phyloP scores from a whole-genome alignment of 495 filamentous ascomycete species.

The Penicillium soppii region DNA sequence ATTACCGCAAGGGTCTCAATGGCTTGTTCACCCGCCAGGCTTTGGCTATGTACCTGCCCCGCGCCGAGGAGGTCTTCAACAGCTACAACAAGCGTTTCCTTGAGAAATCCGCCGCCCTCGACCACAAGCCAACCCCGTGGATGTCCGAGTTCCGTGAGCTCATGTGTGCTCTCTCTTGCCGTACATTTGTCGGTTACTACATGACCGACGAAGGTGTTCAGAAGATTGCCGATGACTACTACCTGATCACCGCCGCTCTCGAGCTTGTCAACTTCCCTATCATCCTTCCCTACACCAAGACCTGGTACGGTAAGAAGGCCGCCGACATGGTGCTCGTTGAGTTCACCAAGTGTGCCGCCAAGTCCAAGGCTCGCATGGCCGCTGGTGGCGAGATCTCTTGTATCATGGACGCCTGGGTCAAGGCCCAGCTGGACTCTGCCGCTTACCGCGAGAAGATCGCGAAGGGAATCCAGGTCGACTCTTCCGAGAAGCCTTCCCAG shows the following conservation, averaged over 20 bases:
- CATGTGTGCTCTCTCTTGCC: slow-evolving; percentile 91
- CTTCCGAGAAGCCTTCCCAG: slow-evolving; percentile 74
- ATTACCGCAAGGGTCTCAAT: slow-evolving; percentile 96
- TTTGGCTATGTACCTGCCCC: slow-evolving; percentile 83
- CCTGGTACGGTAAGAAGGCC: slow-evolving; percentile 97
- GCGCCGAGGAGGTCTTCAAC: slow-evolving; percentile 89
- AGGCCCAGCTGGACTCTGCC: slow-evolving; percentile 78
- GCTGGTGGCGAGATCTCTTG: slow-evolving; percentile 84
- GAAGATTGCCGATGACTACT: slow-evolving; percentile 97
- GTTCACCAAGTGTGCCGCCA: slow-evolving; percentile 88
- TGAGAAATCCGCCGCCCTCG: slow-evolving; percentile 62
- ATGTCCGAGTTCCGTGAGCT: slow-evolving; percentile 94
- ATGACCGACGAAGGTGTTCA: slow-evolving; percentile 84
- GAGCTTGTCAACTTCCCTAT: slow-evolving; percentile 99
- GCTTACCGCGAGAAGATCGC: slow-evolving; percentile 72
- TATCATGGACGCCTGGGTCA: slow-evolving; percentile 94
- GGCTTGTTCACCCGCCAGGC: slow-evolving; percentile 90
- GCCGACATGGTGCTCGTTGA: slow-evolving; percentile 88
- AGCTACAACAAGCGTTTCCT: slow-evolving; percentile 79
- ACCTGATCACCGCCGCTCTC: slow-evolving; percentile 90
- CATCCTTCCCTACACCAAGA: slow-evolving; percentile 93
- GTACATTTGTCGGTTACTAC: slow-evolving; percentile 96
- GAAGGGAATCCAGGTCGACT: slow-evolving; percentile 64
- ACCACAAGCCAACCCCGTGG: slow-evolving; percentile 74
- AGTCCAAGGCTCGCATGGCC: slow-evolving; percentile 89